Evolutionary conservation across 2,329 filamentous ascomycete genomes (phyloP).

Genomic region (Chlorencoelia australis): DNA sequence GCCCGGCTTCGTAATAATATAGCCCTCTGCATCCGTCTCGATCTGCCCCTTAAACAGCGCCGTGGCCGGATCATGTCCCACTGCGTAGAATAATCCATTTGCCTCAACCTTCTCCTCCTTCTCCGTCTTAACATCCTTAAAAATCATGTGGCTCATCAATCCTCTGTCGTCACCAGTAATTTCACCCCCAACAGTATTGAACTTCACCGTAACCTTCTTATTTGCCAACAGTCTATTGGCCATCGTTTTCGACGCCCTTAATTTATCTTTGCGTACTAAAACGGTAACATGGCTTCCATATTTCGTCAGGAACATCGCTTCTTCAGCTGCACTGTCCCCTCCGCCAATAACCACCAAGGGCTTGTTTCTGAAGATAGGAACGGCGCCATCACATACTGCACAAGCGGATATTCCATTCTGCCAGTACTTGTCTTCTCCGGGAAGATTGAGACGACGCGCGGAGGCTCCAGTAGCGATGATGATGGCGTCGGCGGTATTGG

Average conservation of each 20-base stretch:
- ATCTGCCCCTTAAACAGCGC: slow-evolving; percentile 83
- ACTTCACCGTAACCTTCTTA: slow-evolving; percentile 84
- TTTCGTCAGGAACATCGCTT: slow-evolving; percentile 95
- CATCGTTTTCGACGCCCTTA: slow-evolving; percentile 88
- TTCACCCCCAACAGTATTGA: slow-evolving; percentile 72
- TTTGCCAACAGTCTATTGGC: slow-evolving; percentile 71
- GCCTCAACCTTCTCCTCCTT: slow-evolving; percentile 76
- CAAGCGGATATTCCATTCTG: slow-evolving; percentile 93
- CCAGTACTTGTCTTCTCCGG: slow-evolving; percentile 94
- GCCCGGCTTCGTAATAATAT: slow-evolving; percentile 81
- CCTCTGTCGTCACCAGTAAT: slow-evolving; percentile 77
- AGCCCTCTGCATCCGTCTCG: slow-evolving; percentile 80
- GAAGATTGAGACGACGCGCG: slow-evolving; percentile 69
- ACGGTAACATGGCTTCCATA: slow-evolving; percentile 94
- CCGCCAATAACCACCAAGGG: slow-evolving; percentile 92
- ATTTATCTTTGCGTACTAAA: slow-evolving; percentile 75
- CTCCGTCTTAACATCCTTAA: slow-evolving; percentile 71
- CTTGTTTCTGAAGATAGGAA: slow-evolving; percentile 96
- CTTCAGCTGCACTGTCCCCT: slow-evolving; percentile 92
- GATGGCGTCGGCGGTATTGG: slow-evolving; percentile 81
- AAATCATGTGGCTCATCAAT: slow-evolving; percentile 77
- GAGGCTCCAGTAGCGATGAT: slow-evolving; percentile 96
- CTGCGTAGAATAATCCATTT: slow-evolving; percentile 92
- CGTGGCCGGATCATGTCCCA: slow-evolving; percentile 93
- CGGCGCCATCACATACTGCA: slow-evolving; percentile 92